Evolutionary conservation across 2,329 filamentous ascomycete genomes (phyloP).

Genomic region (Fusarium sp.): DNA sequence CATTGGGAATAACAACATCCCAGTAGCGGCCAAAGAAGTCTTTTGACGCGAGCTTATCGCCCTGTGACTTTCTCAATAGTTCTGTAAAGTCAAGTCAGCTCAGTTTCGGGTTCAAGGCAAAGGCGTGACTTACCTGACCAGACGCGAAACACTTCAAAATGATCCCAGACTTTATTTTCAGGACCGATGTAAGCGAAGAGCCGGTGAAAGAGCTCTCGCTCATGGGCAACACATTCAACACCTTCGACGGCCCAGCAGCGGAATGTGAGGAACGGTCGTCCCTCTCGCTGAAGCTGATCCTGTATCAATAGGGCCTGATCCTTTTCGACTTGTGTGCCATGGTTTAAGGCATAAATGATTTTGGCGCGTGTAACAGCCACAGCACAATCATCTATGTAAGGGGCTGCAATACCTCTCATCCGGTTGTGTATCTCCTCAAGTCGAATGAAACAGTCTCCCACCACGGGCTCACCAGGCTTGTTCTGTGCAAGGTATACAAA

Average conservation of each 20-base stretch:
- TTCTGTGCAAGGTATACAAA: not conserved
- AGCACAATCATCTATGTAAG: not conserved
- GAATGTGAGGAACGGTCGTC: no score
- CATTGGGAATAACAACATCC: not conserved
- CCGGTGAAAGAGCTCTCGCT: no score
- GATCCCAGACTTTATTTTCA: no score
- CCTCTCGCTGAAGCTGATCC: no score
- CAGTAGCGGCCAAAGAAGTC: not conserved
- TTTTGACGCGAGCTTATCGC: not conserved
- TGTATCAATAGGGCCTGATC: no score
- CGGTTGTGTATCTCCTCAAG: not conserved
- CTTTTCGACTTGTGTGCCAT: no score
- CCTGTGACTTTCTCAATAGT: not conserved
- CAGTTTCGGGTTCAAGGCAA: not conserved
- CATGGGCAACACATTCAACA: no score
- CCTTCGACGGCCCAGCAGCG: no score
- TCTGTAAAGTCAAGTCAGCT: not conserved
- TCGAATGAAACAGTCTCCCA: not conserved
- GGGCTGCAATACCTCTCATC: not conserved
- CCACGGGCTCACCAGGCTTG: accelerated
- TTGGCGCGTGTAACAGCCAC: no score
- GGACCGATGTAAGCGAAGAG: no score
- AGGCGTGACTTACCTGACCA: not conserved
- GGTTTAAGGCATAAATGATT: no score
- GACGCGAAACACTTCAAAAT: accelerated